Conservation (phyloP, 371 early-diverging fungal species). For the Actinomortierella wolfii region DNA sequence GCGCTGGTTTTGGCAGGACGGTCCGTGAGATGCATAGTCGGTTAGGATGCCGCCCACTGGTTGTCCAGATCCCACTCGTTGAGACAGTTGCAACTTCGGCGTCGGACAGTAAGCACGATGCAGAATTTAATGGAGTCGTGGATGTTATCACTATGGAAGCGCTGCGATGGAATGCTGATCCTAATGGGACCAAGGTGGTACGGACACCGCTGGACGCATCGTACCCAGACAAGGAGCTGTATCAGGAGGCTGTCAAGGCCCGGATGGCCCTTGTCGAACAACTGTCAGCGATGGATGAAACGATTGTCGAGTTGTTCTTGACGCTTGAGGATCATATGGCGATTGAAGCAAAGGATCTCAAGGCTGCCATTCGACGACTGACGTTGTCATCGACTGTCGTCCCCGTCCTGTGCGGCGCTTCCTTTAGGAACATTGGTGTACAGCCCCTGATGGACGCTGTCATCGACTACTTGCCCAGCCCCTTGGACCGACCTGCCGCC, state of each 20-base stretch:
- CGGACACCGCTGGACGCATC: conserved; percentile 36
- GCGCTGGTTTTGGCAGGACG: conserved; percentile 72
- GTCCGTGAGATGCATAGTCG: conserved; percentile 67
- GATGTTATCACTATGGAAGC: conserved; percentile 83
- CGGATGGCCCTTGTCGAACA: conserved; percentile 79
- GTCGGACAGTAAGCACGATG: conserved; percentile 17
- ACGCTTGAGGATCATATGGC: conserved; percentile 71
- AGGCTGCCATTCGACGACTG: conserved; percentile 71
- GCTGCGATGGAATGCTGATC: conserved; percentile 63
- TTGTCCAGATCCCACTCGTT: conserved; percentile 76
- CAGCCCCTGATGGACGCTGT: conserved; percentile 93
- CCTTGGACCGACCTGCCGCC: conserved; percentile 70
- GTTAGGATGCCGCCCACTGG: conserved; percentile 71
- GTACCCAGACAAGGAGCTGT: conserved; percentile 30
- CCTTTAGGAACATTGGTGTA: conserved; percentile 91
- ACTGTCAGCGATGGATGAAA: conserved; percentile 86
- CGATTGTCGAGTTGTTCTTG: conserved; percentile 82
- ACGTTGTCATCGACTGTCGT: conserved; percentile 71
- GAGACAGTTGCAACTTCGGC: conserved; percentile 43
- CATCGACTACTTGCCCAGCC: conserved; percentile 86
- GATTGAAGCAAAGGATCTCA: conserved; percentile 64
- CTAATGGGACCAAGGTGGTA: conserved; percentile 58
- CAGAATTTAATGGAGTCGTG: conserved; percentile 62
- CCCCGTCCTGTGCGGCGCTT: conserved; percentile 90
- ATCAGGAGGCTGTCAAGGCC: conserved; percentile 56